A percentile compares a stretch with the other conserved stretches of the same genome.
phyloP scores from a whole-genome alignment of 345 rosid species.

The Psidium friedrichsthalianum region DNA sequence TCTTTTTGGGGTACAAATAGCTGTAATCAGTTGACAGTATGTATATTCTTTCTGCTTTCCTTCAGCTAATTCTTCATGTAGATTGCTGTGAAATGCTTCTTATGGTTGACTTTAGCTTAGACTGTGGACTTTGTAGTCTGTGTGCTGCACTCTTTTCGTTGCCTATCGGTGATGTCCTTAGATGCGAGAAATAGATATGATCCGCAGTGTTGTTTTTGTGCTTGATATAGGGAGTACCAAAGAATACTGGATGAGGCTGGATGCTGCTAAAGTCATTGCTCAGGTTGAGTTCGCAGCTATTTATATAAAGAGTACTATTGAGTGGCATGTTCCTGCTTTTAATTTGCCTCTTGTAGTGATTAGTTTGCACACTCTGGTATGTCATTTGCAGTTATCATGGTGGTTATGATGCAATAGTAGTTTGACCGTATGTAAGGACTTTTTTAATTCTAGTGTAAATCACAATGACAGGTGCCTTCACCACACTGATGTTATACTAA shows the following conservation, averaged over 20 bases:
- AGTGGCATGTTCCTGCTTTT: not conserved
- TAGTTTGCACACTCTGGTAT: not conserved
- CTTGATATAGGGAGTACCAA: conserved; percentile 63
- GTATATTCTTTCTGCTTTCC: not conserved
- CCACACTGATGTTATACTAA: not conserved
- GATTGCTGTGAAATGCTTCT: not conserved
- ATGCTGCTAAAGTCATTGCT: conserved; percentile 80
- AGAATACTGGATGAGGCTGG: conserved; percentile 81
- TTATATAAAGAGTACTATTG: not conserved
- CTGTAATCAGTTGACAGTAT: not conserved
- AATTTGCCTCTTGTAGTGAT: not conserved
- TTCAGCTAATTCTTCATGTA: not conserved
- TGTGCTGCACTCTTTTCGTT: not conserved
- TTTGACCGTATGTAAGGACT: not conserved
- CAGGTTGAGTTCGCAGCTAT: conserved; percentile 35
- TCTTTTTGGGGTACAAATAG: not conserved
- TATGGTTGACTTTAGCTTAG: not conserved
- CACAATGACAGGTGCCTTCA: not conserved
- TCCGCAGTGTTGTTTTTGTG: not conserved
- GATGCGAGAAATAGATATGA: not conserved
- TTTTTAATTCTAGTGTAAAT: not conserved
- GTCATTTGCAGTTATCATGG: not conserved
- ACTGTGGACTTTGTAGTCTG: not conserved
- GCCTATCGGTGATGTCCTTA: not conserved
- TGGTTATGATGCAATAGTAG: not conserved